Conservation (phyloP, 108 stramenopile genomes). For the Epithemia pelagica region DNA sequence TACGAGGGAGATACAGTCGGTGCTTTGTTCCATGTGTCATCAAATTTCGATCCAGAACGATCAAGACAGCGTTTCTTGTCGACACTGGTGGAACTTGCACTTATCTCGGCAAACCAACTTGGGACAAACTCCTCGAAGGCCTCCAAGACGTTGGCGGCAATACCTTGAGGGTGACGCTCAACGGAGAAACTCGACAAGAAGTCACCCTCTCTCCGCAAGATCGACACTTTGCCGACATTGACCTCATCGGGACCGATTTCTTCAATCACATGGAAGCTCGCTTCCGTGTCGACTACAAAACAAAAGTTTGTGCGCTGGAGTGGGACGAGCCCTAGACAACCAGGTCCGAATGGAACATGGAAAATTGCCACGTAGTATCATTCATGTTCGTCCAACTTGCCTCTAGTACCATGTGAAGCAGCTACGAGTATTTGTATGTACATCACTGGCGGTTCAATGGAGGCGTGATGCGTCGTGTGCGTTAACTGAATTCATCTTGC, state of each 20-base stretch:
- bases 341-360: too few relatives aligned
- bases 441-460: too few relatives aligned
- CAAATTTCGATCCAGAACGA: too few relatives aligned
- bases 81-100: not conserved
- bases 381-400: too few relatives aligned
- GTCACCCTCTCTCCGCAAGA: not conserved
- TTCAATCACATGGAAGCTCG: slow-evolving; percentile 1
- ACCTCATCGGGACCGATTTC: not conserved
- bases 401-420: too few relatives aligned
- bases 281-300: not conserved
- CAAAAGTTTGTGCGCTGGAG: not conserved
- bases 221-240: not conserved
- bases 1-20: too few relatives aligned
- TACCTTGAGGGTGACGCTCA: not conserved
- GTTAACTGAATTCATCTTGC: too few relatives aligned
- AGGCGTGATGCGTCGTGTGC: too few relatives aligned
- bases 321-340: slow-evolving; percentile 1
- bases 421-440: too few relatives aligned
- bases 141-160: not conserved
- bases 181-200: not conserved
- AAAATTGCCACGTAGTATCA: too few relatives aligned
- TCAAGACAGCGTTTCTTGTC: too few relatives aligned
- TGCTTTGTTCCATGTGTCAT: too few relatives aligned
- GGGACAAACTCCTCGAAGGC: not conserved
- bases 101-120: not conserved